Evolutionary conservation across 2,329 filamentous ascomycete species (phyloP), one percentile per base, ranked within the genome.

Genomic region (Penicillium expansum): DNA sequence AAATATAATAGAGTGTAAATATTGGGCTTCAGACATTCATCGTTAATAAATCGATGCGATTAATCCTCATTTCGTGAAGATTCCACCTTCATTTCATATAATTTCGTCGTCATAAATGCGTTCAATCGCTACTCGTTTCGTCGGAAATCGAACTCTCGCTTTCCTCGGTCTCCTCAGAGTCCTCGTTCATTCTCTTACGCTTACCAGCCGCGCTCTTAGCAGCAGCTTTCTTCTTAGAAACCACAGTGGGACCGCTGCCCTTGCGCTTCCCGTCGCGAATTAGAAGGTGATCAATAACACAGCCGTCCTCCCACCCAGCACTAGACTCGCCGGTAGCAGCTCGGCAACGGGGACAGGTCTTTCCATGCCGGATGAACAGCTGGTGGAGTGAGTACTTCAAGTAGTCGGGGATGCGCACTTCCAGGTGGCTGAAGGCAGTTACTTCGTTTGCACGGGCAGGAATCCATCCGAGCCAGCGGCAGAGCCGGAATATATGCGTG

Each of bases 401-500:
- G 54, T 85, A 76, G 64, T 87, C 82, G 2, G 85, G 85, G 20
- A 88, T 79, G 32, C 79, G 75, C 1, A 83, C 82, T 56, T 88
- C 84, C 60, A 84, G 80, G 67, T 87, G 85, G 4, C 77, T 79
- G 63, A 83, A 86, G 0, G 83, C 82, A 1, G 79, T 82, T 43
- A 74, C 63, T 52, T 76, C 74, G 32, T 79, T 79, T 1, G 75
- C 71, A 20, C 76, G 72, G 8, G 77, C 69, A 0, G 85, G 85
- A 1, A 86, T 76, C 85, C 85, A 87, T 24, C 80, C 80, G 0
- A 88, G 77, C 78, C 85, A 86, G 51, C 82, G 81, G 62, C 79
- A 82, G 14, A 87, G 78, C 1, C 85, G 81, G 66, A 86, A 87
- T 57, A 87, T 84, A 68, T 88, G 85, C 1, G 85, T 88, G 62